Conservation (phyloP, 2,329 filamentous ascomycete genomes). For the Hypoxylon sp. region DNA sequence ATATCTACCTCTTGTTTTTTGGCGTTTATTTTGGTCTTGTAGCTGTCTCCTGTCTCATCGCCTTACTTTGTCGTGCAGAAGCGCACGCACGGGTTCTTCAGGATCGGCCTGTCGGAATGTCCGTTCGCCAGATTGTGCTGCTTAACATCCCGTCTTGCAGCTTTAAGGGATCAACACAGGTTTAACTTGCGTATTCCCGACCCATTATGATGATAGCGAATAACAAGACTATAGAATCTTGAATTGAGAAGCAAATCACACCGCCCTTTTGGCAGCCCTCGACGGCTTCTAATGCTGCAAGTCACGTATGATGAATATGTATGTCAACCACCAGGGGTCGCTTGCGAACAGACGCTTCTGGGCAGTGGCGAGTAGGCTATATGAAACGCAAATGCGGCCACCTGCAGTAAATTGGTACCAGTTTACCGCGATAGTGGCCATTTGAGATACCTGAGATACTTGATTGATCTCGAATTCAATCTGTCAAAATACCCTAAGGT, state of each 20-base stretch:
- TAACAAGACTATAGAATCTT: constrained; percentile 12
- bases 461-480: constrained; percentile 21
- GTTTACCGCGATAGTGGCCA: constrained; percentile 18
- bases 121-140: constrained; percentile 31
- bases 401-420: constrained; percentile 32
- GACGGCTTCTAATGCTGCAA: constrained; percentile 31
- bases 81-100: constrained; percentile 22
- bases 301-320: constrained; percentile 32
- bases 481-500: background rate
- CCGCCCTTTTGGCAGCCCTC: constrained; percentile 27
- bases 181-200: constrained; percentile 5
- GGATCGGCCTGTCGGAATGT: constrained; percentile 30
- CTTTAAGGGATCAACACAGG: constrained; percentile 23
- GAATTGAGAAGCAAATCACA: constrained; percentile 27
- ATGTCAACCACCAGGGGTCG: constrained; percentile 25
- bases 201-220: background rate
- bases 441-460: constrained; percentile 31
- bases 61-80: constrained; percentile 32
- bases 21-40: constrained; percentile 1
- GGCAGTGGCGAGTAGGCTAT: constrained; percentile 40
- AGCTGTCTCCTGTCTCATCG: constrained; percentile 26
- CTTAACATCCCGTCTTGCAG: constrained; percentile 1
- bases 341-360: constrained; percentile 40
- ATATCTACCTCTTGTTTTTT: constrained; percentile 11
- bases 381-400: constrained; percentile 43